Evolutionary conservation across 2,329 filamentous ascomycete genomes (phyloP).

Genomic region (Penicillium sp.): DNA sequence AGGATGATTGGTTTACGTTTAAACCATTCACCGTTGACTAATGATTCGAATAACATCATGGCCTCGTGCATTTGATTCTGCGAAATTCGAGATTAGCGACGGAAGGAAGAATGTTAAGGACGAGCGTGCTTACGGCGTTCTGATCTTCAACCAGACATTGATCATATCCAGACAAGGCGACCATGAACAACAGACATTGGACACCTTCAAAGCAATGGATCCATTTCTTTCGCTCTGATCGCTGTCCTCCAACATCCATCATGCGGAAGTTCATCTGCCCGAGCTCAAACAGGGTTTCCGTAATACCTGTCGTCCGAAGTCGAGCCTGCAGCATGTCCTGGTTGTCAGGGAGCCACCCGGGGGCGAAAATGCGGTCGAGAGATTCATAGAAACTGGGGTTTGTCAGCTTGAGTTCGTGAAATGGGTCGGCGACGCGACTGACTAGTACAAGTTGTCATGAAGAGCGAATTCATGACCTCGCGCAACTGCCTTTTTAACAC

Average conservation of each 20-base stretch:
- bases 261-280: conserved; percentile 92
- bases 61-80: conserved; percentile 91
- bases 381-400: conserved; percentile 72
- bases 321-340: conserved; percentile 91
- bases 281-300: conserved; percentile 88
- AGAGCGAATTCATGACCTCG: conserved; percentile 96
- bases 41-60: conserved; percentile 80
- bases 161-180: conserved; percentile 93
- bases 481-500: conserved; percentile 80
- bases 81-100: conserved; percentile 11
- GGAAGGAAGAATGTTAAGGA: neutral
- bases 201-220: conserved; percentile 96
- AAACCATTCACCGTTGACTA: conserved; percentile 84
- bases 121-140: conserved; percentile 69
- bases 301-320: conserved; percentile 90
- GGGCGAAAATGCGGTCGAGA: conserved; percentile 69
- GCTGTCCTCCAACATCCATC: conserved; percentile 91
- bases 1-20: conserved; percentile 75
- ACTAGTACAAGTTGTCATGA: conserved; percentile 95
- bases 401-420: conserved; percentile 12
- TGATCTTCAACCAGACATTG: conserved; percentile 95
- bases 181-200: conserved; percentile 85
- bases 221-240: conserved; percentile 95
- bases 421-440: conserved; percentile 35
- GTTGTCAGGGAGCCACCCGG: conserved; percentile 81